Evolutionary conservation across 148 eudicot genomes (phyloP).

Genomic region (Spergularia bocconei): DNA sequence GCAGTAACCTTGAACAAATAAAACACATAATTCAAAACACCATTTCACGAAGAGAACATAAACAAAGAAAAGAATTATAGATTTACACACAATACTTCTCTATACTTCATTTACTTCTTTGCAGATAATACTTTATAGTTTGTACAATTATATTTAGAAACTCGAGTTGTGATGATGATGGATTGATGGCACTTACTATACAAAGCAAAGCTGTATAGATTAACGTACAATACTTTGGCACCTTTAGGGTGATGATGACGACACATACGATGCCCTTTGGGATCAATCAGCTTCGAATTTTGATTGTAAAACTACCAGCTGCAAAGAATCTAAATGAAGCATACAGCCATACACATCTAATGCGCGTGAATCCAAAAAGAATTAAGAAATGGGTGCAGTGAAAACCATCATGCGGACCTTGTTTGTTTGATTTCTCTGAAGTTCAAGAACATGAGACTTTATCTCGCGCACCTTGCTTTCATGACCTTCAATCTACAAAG

Average conservation of each 20-base stretch:
- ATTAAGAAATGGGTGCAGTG: neutral
- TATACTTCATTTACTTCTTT: neutral
- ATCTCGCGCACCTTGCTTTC: constrained; percentile 43
- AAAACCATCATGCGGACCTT: constrained; percentile 50
- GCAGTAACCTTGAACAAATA: constrained; percentile 69
- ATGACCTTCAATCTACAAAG: constrained; percentile 47
- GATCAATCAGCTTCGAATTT: neutral
- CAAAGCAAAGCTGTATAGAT: too few species aligned
- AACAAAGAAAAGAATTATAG: neutral
- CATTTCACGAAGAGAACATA: neutral
- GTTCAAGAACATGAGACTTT: constrained; percentile 39
- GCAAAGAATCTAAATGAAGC: constrained; percentile 1
- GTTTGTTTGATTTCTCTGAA: constrained; percentile 54
- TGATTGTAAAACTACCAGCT: constrained; percentile 1
- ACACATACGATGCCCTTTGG: too few species aligned
- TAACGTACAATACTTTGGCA: too few species aligned
- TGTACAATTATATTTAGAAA: too few species aligned
- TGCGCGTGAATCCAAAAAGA: neutral
- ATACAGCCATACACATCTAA: neutral
- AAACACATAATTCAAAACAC: neutral
- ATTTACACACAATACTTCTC: neutral
- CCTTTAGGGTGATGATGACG: too few species aligned
- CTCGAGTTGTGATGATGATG: too few species aligned
- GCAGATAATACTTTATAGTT: neutral
- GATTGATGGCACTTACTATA: too few species aligned